phyloP scores from a whole-genome alignment of 2,329 filamentous ascomycete species.

The Penicillium frequentans region DNA sequence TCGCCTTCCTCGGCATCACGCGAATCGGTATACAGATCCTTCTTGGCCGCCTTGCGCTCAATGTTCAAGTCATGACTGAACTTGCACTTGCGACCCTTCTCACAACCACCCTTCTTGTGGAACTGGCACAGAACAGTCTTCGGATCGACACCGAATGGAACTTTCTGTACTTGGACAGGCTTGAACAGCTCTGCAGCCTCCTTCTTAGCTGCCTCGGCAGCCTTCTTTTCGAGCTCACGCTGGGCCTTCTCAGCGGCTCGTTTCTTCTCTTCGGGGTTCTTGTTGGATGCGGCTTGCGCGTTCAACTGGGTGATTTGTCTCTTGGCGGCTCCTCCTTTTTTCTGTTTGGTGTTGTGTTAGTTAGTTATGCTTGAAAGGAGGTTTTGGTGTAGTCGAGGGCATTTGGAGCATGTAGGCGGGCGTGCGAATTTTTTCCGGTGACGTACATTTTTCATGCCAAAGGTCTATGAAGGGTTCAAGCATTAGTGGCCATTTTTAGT shows the following conservation, averaged over 20 bases:
- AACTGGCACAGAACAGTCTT: slow-evolving; percentile 97
- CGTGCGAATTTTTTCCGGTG: slow-evolving; percentile 7
- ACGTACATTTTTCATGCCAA: slow-evolving; percentile 94
- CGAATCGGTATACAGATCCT: slow-evolving; percentile 82
- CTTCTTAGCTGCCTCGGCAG: slow-evolving; percentile 77
- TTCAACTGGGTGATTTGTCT: slow-evolving; percentile 85
- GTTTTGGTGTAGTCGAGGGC: not conserved
- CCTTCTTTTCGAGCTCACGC: slow-evolving; percentile 84
- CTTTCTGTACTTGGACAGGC: slow-evolving; percentile 94
- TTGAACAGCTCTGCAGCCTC: slow-evolving; percentile 83
- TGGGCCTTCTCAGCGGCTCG: slow-evolving; percentile 65
- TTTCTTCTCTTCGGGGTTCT: slow-evolving; percentile 83
- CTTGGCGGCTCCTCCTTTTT: slow-evolving; percentile 90
- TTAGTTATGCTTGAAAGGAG: not conserved
- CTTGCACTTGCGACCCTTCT: slow-evolving; percentile 98
- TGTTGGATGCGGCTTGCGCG: slow-evolving; percentile 69
- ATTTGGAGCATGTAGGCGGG: not conserved
- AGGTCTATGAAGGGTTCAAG: slow-evolving; percentile 58
- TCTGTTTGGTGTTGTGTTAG: slow-evolving; percentile 47
- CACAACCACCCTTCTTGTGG: slow-evolving; percentile 94
- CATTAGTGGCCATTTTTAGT: slow-evolving; percentile 14
- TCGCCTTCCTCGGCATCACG: slow-evolving; percentile 68
- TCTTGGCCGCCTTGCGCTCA: slow-evolving; percentile 91
- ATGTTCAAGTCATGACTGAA: slow-evolving; percentile 89
- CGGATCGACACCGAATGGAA: slow-evolving; percentile 95